Conservation (phyloP, 805 yeast species). For the Yamadazyma philogaea region DNA sequence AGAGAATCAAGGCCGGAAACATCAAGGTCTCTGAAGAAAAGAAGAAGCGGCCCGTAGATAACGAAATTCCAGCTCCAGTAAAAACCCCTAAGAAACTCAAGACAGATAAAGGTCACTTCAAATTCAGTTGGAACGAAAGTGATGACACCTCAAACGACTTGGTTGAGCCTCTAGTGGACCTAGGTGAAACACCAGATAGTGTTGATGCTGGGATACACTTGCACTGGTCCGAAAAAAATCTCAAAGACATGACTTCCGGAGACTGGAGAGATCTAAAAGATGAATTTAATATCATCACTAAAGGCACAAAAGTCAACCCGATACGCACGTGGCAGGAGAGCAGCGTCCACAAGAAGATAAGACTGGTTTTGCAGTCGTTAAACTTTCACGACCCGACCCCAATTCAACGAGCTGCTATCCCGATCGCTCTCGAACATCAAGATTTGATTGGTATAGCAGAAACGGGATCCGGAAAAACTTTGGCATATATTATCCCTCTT, state of each 20-base stretch:
- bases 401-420: slow-evolving; percentile 85
- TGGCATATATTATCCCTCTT: slow-evolving; percentile 77
- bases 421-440: slow-evolving; percentile 53
- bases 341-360: slow-evolving; percentile 16
- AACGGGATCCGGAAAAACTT: slow-evolving; percentile 95
- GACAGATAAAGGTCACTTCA: slow-evolving; percentile 37
- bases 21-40: not conserved
- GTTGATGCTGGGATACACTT: slow-evolving; percentile 3
- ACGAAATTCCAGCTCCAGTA: not conserved
- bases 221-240: slow-evolving; percentile 65
- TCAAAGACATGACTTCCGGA: slow-evolving; percentile 64
- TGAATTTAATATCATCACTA: slow-evolving; percentile 64
- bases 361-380: slow-evolving; percentile 34
- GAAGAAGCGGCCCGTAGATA: not conserved
- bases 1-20: slow-evolving; percentile 1
- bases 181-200: slow-evolving; percentile 14
- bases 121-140: slow-evolving; percentile 63
- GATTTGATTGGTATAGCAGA: slow-evolving; percentile 91
- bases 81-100: not conserved
- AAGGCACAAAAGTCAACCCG: slow-evolving; percentile 56
- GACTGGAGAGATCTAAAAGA: slow-evolving; percentile 90
- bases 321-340: slow-evolving; percentile 74
- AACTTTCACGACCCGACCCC: slow-evolving; percentile 76
- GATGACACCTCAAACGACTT: slow-evolving; percentile 60
- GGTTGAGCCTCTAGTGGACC: slow-evolving; percentile 32